A percentile compares a stretch with the other conserved stretches of the same genome.
phyloP scores from a whole-genome alignment of 1,284 basidiomycete species.

The Erythrobasidium hasegawianum region DNA sequence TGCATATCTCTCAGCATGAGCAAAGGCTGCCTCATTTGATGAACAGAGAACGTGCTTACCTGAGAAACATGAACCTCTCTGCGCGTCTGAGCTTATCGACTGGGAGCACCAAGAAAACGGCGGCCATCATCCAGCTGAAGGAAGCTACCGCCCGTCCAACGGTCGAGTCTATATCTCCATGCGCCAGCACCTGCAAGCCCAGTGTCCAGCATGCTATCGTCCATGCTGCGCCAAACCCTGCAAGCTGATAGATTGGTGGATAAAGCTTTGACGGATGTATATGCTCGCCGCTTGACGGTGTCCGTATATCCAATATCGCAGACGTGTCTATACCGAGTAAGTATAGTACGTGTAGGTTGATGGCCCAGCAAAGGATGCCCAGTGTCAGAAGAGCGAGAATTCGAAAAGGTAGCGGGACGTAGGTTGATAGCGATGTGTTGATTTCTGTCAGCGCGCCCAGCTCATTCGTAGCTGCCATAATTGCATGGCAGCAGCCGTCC shows the following conservation, averaged over 20 bases:
- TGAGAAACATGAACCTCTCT: constrained; percentile 41
- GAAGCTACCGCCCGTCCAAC: constrained; percentile 15
- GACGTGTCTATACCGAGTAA: constrained; percentile 69
- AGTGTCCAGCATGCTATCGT: constrained; percentile 38
- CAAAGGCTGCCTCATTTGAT: too few relatives aligned
- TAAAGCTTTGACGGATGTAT: constrained; percentile 43
- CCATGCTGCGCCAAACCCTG: constrained; percentile 31
- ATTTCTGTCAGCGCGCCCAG: constrained; percentile 21
- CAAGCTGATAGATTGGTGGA: constrained; percentile 42
- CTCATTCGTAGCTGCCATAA: constrained; percentile 3
- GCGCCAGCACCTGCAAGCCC: constrained; percentile 35
- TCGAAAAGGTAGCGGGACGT: constrained; percentile 76
- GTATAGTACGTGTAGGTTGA: constrained; percentile 78
- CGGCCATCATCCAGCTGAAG: constrained; percentile 23
- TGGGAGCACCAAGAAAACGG: constrained; percentile 38
- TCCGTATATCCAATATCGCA: constrained; percentile 57
- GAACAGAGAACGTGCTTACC: too few relatives aligned
- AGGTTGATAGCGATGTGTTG: constrained; percentile 35
- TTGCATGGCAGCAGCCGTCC: background rate
- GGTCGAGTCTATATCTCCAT: constrained; percentile 22
- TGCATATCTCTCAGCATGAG: too few relatives aligned
- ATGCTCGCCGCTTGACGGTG: constrained; percentile 20
- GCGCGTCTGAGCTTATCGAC: constrained; percentile 38
- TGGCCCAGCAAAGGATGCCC: constrained; percentile 74
- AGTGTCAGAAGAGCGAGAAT: constrained; percentile 67